A percentile compares a stretch with the other conserved stretches of the same genome.
Conservation (phyloP, 345 rosid genomes). For the Boechera divaricarpa region DNA sequence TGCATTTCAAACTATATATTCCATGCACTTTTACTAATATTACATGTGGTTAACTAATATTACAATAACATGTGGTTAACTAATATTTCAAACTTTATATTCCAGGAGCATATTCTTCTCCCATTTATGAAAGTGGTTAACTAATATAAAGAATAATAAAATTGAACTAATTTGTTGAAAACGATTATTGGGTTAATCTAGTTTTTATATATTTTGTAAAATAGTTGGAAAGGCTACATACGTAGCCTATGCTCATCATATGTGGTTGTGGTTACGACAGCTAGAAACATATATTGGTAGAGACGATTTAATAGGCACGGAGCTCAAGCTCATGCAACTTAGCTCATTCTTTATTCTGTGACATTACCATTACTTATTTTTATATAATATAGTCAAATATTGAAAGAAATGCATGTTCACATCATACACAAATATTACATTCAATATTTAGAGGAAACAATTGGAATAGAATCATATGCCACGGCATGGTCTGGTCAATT, state of each 20-base stretch:
- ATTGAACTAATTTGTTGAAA: neutral
- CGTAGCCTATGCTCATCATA: neutral
- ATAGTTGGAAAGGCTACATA: constrained; percentile 1
- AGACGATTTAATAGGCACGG: neutral
- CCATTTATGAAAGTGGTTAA: constrained; percentile 11
- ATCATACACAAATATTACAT: constrained; percentile 21
- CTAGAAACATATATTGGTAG: neutral
- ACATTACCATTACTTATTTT: neutral
- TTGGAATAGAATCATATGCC: constrained; percentile 49
- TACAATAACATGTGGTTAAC: too few species aligned
- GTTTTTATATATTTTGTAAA: neutral
- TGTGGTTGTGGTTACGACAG: constrained; percentile 24
- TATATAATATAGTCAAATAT: constrained; percentile 22
- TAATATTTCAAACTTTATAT: neutral
- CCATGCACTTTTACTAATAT: constrained; percentile 18
- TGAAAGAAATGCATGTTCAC: constrained; percentile 11
- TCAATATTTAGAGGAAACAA: constrained; percentile 33
- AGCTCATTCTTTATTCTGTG: neutral
- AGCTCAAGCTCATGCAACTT: neutral
- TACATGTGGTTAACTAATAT: neutral
- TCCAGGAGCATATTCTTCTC: constrained; percentile 33
- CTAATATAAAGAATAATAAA: too few species aligned
- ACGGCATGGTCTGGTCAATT: constrained; percentile 44
- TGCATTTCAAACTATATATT: neutral
- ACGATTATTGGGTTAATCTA: neutral